Percentiles rank a stretch among this genome's conserved stretches.
phyloP scores from a whole-genome alignment of 352 stramenopile species.

The Phytophthora sp. region DNA sequence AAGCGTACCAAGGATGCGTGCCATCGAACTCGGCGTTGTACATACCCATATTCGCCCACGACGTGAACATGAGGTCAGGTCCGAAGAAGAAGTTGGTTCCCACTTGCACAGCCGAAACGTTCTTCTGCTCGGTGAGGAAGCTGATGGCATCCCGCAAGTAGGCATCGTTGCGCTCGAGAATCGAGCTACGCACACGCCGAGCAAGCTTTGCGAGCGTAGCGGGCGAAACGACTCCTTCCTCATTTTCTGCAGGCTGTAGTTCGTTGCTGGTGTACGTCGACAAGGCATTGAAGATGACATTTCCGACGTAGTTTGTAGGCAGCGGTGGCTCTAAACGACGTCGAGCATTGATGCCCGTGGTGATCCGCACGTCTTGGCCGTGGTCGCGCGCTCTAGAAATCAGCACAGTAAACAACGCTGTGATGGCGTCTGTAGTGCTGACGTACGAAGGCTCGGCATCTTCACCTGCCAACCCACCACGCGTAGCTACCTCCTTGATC shows the following conservation, averaged over 20 bases:
- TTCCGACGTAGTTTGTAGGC: slow-evolving; percentile 49
- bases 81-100: slow-evolving; percentile 58
- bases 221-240: slow-evolving; percentile 3
- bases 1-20: slow-evolving; percentile 42
- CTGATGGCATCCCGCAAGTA: slow-evolving; percentile 59
- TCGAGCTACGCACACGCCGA: slow-evolving; percentile 47
- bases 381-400: slow-evolving; percentile 56
- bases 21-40: slow-evolving; percentile 63
- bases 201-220: slow-evolving; percentile 31
- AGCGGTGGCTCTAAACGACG: slow-evolving; percentile 48
- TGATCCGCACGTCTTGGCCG: slow-evolving; percentile 47
- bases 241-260: not conserved
- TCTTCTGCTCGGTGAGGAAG: slow-evolving; percentile 45
- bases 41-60: slow-evolving; percentile 62
- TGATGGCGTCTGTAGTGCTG: slow-evolving; percentile 58
- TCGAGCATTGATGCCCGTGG: slow-evolving; percentile 58
- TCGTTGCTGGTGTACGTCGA: slow-evolving; percentile 34
- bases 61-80: slow-evolving; percentile 66
- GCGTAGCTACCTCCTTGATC: slow-evolving; percentile 43
- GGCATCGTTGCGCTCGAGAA: slow-evolving; percentile 39
- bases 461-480: not conserved
- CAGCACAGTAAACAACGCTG: slow-evolving; percentile 54
- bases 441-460: slow-evolving; percentile 34
- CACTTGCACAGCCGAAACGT: slow-evolving; percentile 40
- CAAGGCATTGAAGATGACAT: slow-evolving; percentile 62